phyloP scores from a whole-genome alignment of 2,329 filamentous ascomycete species.

The Aspergillus sergii region DNA sequence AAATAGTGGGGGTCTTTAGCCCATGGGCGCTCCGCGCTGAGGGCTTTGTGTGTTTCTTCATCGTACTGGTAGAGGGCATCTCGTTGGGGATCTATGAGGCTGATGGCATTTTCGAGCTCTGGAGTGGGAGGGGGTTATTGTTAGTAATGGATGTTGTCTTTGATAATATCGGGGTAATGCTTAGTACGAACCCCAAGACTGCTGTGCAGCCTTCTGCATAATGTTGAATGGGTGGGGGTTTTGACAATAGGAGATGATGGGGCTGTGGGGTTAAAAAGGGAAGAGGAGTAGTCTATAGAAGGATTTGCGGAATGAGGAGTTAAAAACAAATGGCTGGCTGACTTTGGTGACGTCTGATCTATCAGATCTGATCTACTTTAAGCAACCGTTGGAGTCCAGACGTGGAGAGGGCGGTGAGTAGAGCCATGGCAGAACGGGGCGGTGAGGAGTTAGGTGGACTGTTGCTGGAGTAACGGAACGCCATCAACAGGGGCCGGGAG shows the following conservation, averaged over 20 bases:
- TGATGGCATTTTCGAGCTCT: conserved; percentile 88
- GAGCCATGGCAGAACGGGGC: conserved; percentile 32
- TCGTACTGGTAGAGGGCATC: conserved; percentile 92
- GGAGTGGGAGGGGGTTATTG: conserved; percentile 10
- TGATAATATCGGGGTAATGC: neutral
- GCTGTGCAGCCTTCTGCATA: conserved; percentile 59
- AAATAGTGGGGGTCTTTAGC: conserved; percentile 79
- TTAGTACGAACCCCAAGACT: conserved; percentile 60
- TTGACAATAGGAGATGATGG: neutral
- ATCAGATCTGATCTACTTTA: neutral
- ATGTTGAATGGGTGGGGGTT: conserved; percentile 16
- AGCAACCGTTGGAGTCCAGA: conserved; percentile 3
- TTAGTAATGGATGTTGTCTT: conserved; percentile 10
- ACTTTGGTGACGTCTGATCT: conserved; percentile 1
- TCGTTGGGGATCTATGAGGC: conserved; percentile 80
- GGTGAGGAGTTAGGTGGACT: conserved; percentile 33
- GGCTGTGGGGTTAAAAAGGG: neutral
- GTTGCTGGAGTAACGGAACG: conserved; percentile 40
- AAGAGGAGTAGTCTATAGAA: neutral
- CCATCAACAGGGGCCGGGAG: conserved; percentile 32
- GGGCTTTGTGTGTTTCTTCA: conserved; percentile 65
- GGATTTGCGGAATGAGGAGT: neutral
- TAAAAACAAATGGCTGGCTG: too few species aligned
- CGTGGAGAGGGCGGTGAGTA: conserved; percentile 29
- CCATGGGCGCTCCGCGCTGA: conserved; percentile 73